phyloP scores from a whole-genome alignment of 2,329 filamentous ascomycete genomes.

The Colletotrichum tropicicola region DNA sequence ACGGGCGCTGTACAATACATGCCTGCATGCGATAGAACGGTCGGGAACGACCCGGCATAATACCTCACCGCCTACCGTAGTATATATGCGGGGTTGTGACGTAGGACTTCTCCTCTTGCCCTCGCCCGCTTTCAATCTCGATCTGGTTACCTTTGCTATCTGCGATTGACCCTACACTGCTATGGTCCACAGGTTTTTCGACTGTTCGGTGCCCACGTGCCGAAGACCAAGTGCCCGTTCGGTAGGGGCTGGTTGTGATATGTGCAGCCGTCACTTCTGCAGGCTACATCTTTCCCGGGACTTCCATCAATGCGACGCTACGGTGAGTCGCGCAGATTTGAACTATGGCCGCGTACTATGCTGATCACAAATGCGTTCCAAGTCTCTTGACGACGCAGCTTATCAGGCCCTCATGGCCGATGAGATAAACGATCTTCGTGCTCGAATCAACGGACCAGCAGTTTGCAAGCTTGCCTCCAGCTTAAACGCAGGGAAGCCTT shows the following conservation, averaged over 20 bases:
- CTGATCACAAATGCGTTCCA: background rate
- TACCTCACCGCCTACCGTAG: too few species aligned
- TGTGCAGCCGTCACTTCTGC: slow-evolving; percentile 1
- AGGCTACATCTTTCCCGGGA: background rate
- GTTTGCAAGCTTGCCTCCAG: slow-evolving; percentile 33
- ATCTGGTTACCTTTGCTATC: too few species aligned
- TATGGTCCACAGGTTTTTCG: background rate
- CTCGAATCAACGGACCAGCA: slow-evolving; percentile 32
- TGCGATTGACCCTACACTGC: too few species aligned
- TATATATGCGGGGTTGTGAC: too few species aligned
- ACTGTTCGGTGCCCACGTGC: background rate
- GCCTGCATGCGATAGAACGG: too few species aligned
- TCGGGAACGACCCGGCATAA: too few species aligned
- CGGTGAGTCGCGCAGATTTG: background rate
- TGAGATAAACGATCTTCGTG: slow-evolving; percentile 29
- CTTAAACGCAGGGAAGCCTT: slow-evolving; percentile 29
- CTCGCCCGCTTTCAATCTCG: too few species aligned
- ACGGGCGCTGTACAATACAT: too few species aligned
- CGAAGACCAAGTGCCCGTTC: background rate
- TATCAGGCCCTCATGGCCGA: slow-evolving; percentile 8
- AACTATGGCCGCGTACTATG: background rate
- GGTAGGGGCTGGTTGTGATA: background rate
- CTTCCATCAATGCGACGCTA: background rate
- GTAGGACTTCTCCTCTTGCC: too few species aligned
- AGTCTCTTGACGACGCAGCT: background rate